These are phyloP conservation scores for Fusarium xyrophilum DNA, from an alignment of 2,329 filamentous ascomycete genomes.

Conservation along the genomic window DNA sequence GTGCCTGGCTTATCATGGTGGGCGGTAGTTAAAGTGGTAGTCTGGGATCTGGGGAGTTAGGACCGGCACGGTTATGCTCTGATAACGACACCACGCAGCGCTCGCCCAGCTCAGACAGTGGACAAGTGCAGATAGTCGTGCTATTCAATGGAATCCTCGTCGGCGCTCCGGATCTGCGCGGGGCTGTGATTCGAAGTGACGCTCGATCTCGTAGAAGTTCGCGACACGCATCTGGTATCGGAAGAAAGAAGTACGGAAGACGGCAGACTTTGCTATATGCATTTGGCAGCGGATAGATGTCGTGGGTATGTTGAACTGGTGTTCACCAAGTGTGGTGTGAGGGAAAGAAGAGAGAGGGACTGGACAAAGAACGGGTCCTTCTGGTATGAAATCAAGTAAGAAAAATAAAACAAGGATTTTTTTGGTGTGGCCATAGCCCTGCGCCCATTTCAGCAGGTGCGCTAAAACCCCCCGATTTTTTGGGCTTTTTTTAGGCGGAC, in stretches of 20 bases:
- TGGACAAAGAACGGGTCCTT: conserved; percentile 24
- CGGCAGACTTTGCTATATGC: conserved; percentile 59
- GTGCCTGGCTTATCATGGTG: conserved; percentile 56
- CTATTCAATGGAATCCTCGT: conserved; percentile 58
- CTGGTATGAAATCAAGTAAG: conserved; percentile 26
- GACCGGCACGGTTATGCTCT: conserved; percentile 30
- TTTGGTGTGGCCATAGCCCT: conserved; percentile 29
- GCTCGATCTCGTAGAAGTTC: conserved; percentile 57
- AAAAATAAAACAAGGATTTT: conserved; percentile 23
- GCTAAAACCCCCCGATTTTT: conserved; percentile 19
- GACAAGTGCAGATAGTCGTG: conserved; percentile 33
- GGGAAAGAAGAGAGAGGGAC: conserved; percentile 27
- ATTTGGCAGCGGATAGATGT: conserved; percentile 53
- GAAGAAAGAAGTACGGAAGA: conserved; percentile 57
- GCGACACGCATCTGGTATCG: conserved; percentile 63
- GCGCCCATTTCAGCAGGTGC: conserved; percentile 21
- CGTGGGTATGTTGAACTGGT: conserved; percentile 22
- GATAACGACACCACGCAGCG: conserved; percentile 30
- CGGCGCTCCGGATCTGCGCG: conserved; percentile 67
- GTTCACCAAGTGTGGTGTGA: conserved; percentile 43
- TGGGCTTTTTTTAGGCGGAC: conserved; percentile 31
- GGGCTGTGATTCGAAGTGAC: conserved; percentile 58
- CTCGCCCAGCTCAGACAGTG: conserved; percentile 20
- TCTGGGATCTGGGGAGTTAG: neutral
- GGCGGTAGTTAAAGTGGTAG: conserved; percentile 24